These are phyloP conservation scores for Megacollybia platyphylla DNA, from an alignment of 1,284 basidiomycete genomes.

Conservation along the genomic window DNA sequence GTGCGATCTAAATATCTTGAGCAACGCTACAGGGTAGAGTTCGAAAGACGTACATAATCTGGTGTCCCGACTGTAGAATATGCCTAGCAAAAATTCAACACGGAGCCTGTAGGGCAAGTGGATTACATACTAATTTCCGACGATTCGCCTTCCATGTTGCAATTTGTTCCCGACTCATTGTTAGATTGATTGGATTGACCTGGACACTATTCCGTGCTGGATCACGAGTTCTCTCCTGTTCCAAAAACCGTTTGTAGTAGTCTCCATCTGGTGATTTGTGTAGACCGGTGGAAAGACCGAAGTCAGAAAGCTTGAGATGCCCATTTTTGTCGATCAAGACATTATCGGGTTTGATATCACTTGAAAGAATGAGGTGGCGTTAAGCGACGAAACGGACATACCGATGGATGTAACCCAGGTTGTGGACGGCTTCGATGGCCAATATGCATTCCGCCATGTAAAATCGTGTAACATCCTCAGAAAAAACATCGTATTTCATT, in stretches of 20 bases:
- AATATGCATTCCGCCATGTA: constrained; percentile 99
- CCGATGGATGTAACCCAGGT: constrained; percentile 98
- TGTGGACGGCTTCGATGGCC: constrained; percentile 96
- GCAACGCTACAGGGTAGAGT: background rate
- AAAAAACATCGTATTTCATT: constrained; percentile 99
- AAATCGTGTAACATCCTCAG: constrained; percentile 96
- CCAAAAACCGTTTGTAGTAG: constrained; percentile 85
- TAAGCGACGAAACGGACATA: constrained; percentile 18
- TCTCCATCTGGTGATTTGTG: constrained; percentile 95
- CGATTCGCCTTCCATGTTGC: constrained; percentile 99
- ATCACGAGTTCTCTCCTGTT: constrained; percentile 47
- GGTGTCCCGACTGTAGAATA: constrained; percentile 97
- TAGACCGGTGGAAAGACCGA: constrained; percentile 95
- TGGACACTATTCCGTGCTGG: constrained; percentile 83
- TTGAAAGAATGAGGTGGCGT: background rate
- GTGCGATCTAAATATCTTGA: constrained; percentile 71
- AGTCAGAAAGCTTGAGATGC: constrained; percentile 96
- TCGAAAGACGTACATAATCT: constrained; percentile 37
- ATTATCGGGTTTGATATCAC: constrained; percentile 99
- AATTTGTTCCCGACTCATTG: constrained; percentile 91
- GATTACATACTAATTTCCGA: constrained; percentile 67
- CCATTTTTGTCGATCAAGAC: constrained; percentile 96
- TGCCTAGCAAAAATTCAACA: constrained; percentile 36
- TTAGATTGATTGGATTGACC: constrained; percentile 91
- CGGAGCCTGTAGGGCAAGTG: constrained; percentile 1